A percentile compares a stretch with the other conserved stretches of the same genome.
Conservation (phyloP, 129 eudicot species). For the Sambucus nigra region DNA sequence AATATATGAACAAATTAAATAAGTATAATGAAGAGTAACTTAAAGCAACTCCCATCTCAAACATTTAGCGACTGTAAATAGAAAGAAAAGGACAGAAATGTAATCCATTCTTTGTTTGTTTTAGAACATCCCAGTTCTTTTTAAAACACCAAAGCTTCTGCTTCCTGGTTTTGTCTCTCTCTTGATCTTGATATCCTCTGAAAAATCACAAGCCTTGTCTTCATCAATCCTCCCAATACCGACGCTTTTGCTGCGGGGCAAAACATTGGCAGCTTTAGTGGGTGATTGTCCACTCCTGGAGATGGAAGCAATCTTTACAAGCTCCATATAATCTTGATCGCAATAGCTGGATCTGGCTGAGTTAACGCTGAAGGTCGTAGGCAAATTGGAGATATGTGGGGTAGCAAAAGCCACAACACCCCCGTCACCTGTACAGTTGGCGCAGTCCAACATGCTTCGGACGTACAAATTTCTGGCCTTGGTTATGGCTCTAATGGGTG, state of each 20-base stretch:
- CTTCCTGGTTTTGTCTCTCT: background rate
- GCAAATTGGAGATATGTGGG: conserved; percentile 1
- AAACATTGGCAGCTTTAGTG: background rate
- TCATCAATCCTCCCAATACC: background rate
- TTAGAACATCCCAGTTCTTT: too few species aligned
- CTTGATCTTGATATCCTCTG: background rate
- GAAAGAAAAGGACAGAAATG: too few species aligned
- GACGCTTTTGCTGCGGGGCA: conserved; percentile 1
- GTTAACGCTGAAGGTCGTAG: conserved; percentile 3
- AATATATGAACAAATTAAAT: too few species aligned
- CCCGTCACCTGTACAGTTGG: background rate
- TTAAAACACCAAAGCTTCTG: too few species aligned
- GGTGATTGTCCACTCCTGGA: background rate
- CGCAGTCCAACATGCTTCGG: background rate
- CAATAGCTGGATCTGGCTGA: background rate
- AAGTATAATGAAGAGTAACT: too few species aligned
- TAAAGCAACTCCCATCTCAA: too few species aligned
- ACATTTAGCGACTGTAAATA: too few species aligned
- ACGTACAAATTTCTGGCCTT: conserved; percentile 2
- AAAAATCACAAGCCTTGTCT: background rate
- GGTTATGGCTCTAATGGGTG: conserved; percentile 8
- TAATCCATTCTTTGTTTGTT: too few species aligned
- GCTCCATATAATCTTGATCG: conserved; percentile 2
- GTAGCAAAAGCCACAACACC: conserved; percentile 10
- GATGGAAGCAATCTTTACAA: conserved; percentile 6